Evolutionary conservation across 768 basidiomycete genomes (phyloP), one percentile per base, ranked within the genome.

Genomic region (Suillus brevipes): DNA sequence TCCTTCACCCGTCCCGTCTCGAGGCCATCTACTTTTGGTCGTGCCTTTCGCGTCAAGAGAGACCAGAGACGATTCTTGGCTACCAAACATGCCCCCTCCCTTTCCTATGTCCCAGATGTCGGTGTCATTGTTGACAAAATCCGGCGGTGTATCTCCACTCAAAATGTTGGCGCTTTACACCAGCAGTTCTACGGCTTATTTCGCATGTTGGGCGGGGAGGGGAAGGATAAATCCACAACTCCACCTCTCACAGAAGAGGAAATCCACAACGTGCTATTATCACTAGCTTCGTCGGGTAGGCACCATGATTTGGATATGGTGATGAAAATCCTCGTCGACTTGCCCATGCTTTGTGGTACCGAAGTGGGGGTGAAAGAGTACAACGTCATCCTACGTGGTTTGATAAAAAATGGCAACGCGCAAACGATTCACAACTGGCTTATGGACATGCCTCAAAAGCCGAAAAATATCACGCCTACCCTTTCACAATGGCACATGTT

Each of bases 401-500:
- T 90, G n/a, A 71, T 83, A 12, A 72, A 79, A 53, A 76, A 78
- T 56, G 82, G 82, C 1, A 81, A 85, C 62, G 60, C 76, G 9
- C 77, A 78, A 57, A 78, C 82, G 14, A 80, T 84, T 45, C 70
- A 80, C 34, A 74, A 79, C 28, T 88, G 89, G 84, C 75, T 91
- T 3, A 70, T 68, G 52, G 77, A 77, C n/a, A 87, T 90, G 82
- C 79, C 83, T 16, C 75, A 75, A 31, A 82, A 82, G 59, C 79
- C 86, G 4, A 83, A 82, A 2, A 70, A 80, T 42, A 66, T 82
- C 52, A 72, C 71, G 6, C 87, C 87, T 0, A 81, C 82, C 28
- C 74, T 82, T 43, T 77, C 82, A 25, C 86, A 87, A 64, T 87
- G 86, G 78, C 84, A 89, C 66, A 65, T 80, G 12, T 81, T 88